Evolutionary conservation across 2,329 filamentous ascomycete genomes (phyloP), one percentile per base, ranked within the genome.

Genomic region (Periglandula ipomoeae): DNA sequence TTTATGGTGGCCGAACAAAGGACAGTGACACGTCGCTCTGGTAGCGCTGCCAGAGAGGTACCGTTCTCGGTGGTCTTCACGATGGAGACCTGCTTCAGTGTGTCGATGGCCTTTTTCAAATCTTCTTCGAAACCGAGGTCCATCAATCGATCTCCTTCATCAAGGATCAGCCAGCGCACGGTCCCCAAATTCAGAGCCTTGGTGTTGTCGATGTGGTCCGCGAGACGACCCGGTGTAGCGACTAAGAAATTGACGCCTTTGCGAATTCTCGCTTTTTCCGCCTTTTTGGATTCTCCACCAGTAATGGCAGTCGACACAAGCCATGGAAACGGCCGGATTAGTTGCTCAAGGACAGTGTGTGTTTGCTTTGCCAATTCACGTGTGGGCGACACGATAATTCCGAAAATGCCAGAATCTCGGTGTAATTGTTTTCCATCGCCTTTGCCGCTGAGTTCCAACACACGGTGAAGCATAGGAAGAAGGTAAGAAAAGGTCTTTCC

Each of bases 71-170:
- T 80, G 48, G 76, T 78, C 49, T 77, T 76, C 34, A 76, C 72
- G 19, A 85, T 64, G 26, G 73, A 68, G 48, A 84, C 76, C 40
- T 82, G 70, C 53, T 89, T 83, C 49, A 97, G 79, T 53, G 85
- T 85, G 48, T 81, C 76, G 15, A 98, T 86, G 55, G 96, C 91
- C 52, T 84, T 86, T 61, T 87, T 86, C 51, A 98, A 80, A 60
- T 97, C 91, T 47, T 96, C 84, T 66, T 97, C 93, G 57, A 98
- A 98, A 0, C 93, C 93, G 60, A 97, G 77, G 62, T 98, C 93
- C 91, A 98, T 96, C 63, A 98, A 72, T n/a, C 93, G 80, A 73
- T 98, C 93, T 26, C 93, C 93, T 67, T 98, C 93, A 59, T 98
- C 93, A 5, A 98, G 76, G 2, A 98, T 84, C 22, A 98, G 71